Conservation (phyloP, 495 filamentous ascomycete species). For the Penicillium samsonianum region DNA sequence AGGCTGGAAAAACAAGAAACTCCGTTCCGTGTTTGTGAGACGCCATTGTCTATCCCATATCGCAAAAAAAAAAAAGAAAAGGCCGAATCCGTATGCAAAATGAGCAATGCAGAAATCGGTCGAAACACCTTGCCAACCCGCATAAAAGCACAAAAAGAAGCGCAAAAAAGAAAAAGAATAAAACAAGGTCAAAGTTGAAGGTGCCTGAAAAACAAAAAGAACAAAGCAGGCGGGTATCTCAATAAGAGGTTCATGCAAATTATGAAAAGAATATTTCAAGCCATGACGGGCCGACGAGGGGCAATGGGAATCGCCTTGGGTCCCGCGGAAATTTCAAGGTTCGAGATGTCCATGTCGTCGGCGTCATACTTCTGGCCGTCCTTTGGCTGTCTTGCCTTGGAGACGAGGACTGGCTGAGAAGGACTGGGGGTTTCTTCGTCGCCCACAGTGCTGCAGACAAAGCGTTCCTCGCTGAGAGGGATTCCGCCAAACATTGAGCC, state of each 20-base stretch:
- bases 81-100: constrained; percentile 11
- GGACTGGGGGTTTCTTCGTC: constrained; percentile 29
- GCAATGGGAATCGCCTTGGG: constrained; percentile 49
- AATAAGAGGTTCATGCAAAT: constrained; percentile 19
- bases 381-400: constrained; percentile 23
- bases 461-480: constrained; percentile 47
- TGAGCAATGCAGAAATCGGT: constrained; percentile 1
- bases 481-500: constrained; percentile 52
- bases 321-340: constrained; percentile 40
- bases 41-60: constrained; percentile 44
- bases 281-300: constrained; percentile 42
- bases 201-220: constrained; percentile 16
- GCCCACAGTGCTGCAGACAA: constrained; percentile 44
- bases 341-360: constrained; percentile 40
- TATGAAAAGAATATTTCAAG: constrained; percentile 26
- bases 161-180: constrained; percentile 16
- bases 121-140: constrained; percentile 4
- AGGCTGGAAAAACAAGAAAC: constrained; percentile 27
- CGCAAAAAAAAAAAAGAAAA: constrained; percentile 24
- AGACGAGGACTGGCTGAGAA: constrained; percentile 29
- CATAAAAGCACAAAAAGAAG: constrained; percentile 7
- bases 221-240: constrained; percentile 28
- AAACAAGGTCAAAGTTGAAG: constrained; percentile 16
- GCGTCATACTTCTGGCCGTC: constrained; percentile 31
- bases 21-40: constrained; percentile 37